Conservation (phyloP, 306 rosid species). For the Trifolium dubium region DNA sequence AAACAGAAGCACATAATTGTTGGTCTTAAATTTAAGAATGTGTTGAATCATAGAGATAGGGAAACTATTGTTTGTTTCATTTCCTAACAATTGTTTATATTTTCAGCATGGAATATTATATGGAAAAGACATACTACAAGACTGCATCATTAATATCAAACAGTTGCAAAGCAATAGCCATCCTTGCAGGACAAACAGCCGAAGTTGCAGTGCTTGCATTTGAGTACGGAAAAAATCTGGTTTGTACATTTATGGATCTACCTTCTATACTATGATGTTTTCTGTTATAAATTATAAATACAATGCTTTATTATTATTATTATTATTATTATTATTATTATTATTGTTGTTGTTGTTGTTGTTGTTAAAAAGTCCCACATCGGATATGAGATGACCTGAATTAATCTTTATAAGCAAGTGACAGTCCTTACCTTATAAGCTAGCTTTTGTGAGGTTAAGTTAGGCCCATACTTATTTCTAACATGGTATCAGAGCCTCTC, state of each 20-base stretch:
- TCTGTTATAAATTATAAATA: neutral
- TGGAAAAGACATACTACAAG: constrained; percentile 91
- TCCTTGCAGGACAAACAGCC: constrained; percentile 90
- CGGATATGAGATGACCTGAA: too few species aligned
- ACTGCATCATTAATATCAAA: constrained; percentile 93
- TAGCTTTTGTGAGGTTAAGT: too few species aligned
- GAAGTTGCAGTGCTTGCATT: constrained; percentile 86
- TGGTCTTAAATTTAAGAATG: constrained; percentile 15
- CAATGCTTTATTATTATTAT: constrained; percentile 7
- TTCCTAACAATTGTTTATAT: constrained; percentile 37
- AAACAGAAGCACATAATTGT: constrained; percentile 10
- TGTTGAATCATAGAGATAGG: constrained; percentile 7
- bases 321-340: neutral
- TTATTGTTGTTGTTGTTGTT: neutral
- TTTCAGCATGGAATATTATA: constrained; percentile 96
- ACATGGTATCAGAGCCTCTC: too few species aligned
- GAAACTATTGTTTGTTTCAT: constrained; percentile 16
- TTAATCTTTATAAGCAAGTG: too few species aligned
- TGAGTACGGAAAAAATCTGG: constrained; percentile 97
- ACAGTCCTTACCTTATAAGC: too few species aligned
- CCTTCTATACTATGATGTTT: constrained; percentile 3
- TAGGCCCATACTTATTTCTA: too few species aligned
- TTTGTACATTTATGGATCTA: constrained; percentile 54
- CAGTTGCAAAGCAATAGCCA: constrained; percentile 96
- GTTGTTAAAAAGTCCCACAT: too few species aligned